Conservation (phyloP, 495 filamentous ascomycete species). For the Ramalina intermedia region DNA sequence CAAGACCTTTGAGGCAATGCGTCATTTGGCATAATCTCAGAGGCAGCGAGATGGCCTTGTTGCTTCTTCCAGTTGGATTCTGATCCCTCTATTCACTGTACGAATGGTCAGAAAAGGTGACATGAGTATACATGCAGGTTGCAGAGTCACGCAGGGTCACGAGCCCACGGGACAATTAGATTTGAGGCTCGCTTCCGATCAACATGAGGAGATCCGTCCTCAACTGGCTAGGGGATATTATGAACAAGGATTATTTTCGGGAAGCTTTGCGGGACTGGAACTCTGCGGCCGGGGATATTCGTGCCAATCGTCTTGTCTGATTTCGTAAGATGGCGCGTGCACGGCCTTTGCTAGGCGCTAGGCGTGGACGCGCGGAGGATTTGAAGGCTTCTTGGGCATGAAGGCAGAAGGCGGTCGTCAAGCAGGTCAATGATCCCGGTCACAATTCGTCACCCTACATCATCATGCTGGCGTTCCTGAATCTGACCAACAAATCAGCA, state of each 20-base stretch:
- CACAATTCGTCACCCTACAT: too few species aligned
- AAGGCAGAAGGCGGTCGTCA: too few species aligned
- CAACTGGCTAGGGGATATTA: background rate
- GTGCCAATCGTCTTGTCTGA: background rate
- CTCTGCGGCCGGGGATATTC: background rate
- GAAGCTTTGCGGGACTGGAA: background rate
- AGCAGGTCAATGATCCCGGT: too few species aligned
- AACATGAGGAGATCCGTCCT: background rate
- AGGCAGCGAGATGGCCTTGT: background rate
- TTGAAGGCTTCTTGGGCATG: too few species aligned
- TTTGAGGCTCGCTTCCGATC: conserved; percentile 4
- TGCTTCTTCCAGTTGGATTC: too few species aligned
- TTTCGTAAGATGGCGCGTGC: too few species aligned
- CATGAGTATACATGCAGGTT: background rate
- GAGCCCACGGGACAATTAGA: background rate
- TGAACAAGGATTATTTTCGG: background rate
- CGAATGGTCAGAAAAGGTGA: too few species aligned
- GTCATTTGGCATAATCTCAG: background rate
- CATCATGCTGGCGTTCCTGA: background rate
- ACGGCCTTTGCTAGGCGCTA: too few species aligned
- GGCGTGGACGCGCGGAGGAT: too few species aligned
- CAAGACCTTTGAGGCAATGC: background rate
- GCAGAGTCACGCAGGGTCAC: background rate
- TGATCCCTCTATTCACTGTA: too few species aligned
- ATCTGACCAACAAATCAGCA: background rate